Percentiles rank a stretch among this genome's conserved stretches.
Conservation (phyloP, 495 filamentous ascomycete species). For the Pyrenula aspistea region DNA sequence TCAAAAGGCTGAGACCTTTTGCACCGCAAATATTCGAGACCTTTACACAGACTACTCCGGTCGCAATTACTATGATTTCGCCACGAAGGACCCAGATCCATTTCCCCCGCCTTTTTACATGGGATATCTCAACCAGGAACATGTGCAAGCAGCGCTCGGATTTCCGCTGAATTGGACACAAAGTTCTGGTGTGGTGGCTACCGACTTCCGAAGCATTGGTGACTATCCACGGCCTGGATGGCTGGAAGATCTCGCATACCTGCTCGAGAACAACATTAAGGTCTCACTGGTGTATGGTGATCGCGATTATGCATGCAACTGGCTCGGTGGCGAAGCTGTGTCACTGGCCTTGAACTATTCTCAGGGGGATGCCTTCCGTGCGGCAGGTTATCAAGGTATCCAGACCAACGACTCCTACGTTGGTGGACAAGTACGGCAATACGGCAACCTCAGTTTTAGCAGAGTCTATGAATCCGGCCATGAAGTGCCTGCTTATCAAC, state of each 20-base stretch:
- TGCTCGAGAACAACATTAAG: conserved; percentile 46
- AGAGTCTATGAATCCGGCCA: conserved; percentile 50
- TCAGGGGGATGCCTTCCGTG: conserved; percentile 25
- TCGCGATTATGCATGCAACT: conserved; percentile 46
- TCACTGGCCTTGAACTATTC: conserved; percentile 28
- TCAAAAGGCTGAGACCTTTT: conserved; percentile 21
- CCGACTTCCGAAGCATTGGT: conserved; percentile 37
- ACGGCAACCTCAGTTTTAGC: conserved; percentile 46
- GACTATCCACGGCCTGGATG: conserved; percentile 35
- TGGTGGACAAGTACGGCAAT: conserved; percentile 42
- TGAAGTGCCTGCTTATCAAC: conserved; percentile 48
- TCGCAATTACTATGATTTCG: conserved; percentile 55
- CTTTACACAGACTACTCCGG: conserved; percentile 18
- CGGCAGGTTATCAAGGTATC: conserved; percentile 39
- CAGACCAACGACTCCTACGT: conserved; percentile 29
- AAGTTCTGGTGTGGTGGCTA: conserved; percentile 30
- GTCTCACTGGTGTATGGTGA: conserved; percentile 60
- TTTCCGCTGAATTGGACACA: conserved; percentile 55
- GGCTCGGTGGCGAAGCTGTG: conserved; percentile 33
- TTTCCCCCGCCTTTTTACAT: conserved; percentile 52
- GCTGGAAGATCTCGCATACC: conserved; percentile 36
- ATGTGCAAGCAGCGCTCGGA: conserved; percentile 52
- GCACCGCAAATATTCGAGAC: conserved; percentile 25
- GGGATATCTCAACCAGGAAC: conserved; percentile 51
- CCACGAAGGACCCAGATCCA: conserved; percentile 35